Base-by-base conservation (phyloP, 768 basidiomycete species). In the Epithele typhae region DNA sequence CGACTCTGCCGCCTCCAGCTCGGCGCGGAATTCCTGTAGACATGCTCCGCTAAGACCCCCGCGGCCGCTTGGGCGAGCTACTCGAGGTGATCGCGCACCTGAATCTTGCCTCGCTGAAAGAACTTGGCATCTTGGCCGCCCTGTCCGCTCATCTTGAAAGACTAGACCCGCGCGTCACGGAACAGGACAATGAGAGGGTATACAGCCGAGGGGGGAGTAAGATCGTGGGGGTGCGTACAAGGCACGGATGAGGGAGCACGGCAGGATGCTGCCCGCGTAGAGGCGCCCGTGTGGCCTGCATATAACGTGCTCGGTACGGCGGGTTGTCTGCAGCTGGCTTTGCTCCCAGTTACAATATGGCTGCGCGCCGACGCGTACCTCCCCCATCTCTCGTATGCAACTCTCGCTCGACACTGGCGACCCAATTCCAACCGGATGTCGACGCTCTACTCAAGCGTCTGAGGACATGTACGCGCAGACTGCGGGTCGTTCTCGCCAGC, bases 81-180 rank as follows among this genome's bases (percentile, higher is more conserved):
- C 9, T 30, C 8, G 7, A 30, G 27, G 27, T 30, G 46, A 44
- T 48, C n/a, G 51, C 64, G 48, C 58, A 89, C 89, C 79, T 91
- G 88, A 57, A 92, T 91, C 73, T 93, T 94, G 56, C 91, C 91
- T 53, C 90, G 77, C 63, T 85, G 82, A 60, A 92, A 92, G 77
- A 92, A 92, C 60, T 92, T 92, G 38, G 89, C 90, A 75, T 92
- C 90, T 69, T 90, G 87, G 45, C 86, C 87, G 25, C 78, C 76
- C 59, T 81, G 78, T 25, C 62, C 55, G 52, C 69, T 65, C 75
- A 76, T 76, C 44, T 43, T 59, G 32, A 41, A 15, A 15, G 44
- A 37, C 38, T 41, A 36, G 24, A 17, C 35, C 30, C 43, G 43
- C 43, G 36, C 5, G 15, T 25, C n/a, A n/a, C n/a, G n/a, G n/a